These are phyloP conservation scores for Scenedesmus sp. DNA, from an alignment of 163 green algal species.

Conservation along the genomic window DNA sequence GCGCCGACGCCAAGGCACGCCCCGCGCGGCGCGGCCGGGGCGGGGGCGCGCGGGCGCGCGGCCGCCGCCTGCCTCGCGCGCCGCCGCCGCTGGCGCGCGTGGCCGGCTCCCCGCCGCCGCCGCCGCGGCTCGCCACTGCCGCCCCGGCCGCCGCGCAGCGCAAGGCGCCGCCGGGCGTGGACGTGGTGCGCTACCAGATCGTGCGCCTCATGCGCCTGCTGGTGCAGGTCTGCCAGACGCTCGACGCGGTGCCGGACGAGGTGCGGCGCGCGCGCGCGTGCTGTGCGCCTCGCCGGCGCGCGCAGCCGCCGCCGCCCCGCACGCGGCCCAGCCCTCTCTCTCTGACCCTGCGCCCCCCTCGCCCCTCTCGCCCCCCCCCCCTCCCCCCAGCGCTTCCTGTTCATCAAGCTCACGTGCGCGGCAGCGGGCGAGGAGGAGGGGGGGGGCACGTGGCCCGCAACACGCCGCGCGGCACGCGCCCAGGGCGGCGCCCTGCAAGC, in stretches of 20 bases:
- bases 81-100: too few species aligned
- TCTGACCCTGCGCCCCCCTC: not conserved
- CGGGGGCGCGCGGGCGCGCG: too few species aligned
- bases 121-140: not conserved
- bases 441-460: too few species aligned
- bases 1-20: conserved; percentile 14
- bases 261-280: too few species aligned
- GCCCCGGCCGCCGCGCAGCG: not conserved
- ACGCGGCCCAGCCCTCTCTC: too few species aligned
- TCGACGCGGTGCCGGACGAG: conserved; percentile 76
- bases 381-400: conserved; percentile 70
- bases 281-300: too few species aligned
- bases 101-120: too few species aligned
- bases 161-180: conserved; percentile 12
- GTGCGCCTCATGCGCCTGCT: conserved; percentile 79
- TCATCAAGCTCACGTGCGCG: conserved; percentile 86
- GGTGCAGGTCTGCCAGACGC: conserved; percentile 73
- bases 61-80: too few species aligned
- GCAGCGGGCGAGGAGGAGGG: too few species aligned
- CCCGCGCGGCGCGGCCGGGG: too few species aligned
- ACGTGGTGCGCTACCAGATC: conserved; percentile 70
- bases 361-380: not conserved
- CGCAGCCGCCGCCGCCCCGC: not conserved
- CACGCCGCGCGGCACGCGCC: too few species aligned
- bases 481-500: too few species aligned